Evolutionary conservation across 805 yeast genomes (phyloP), one percentile per base, ranked within the genome.

Genomic region (Isabelozyma heimii): DNA sequence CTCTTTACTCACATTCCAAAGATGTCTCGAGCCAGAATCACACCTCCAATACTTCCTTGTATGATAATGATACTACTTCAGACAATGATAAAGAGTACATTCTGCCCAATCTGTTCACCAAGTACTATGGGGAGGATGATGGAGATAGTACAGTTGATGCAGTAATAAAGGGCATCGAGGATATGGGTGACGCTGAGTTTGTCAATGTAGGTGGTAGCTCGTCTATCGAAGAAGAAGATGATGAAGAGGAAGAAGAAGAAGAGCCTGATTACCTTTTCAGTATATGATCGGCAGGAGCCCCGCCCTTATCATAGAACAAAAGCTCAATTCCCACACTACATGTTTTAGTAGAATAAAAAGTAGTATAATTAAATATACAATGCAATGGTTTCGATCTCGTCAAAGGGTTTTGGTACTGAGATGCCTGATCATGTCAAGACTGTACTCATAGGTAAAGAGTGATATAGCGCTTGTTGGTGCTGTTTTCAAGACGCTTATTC

Each of bases 391-490:
- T 20, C 24, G 24, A 20, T 20, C 24, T 20, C 24, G 24, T 20
- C 4, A 20, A 5, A 20, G 24, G 24, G 3, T 6, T 20, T 20
- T 20, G 24, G 2, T 20, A 3, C 24, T 20, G 24, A 20, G 24
- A 20, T 24, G 37, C 17, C 37, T 26, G 2, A 55, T 51, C 26
- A 30, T 35, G 24, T 43, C 43, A 27, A 72, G 44, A 1, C 69
- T 51, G 46, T 66, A 67, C 56, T 86, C 91, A 61, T 83, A 87
- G n/a, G 81, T 71, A 71, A 82, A 83, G 48, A 87, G 71, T 0
- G 90, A 80, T 4, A 87, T 65, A 0, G 89, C 89, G 41, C 83
- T 55, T 73, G 89, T 81, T 0, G 97, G 97, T 0, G 92, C 94
- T 12, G 89, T 81, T 62, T 91, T 91, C 45, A 86, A 48, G 3